Percentiles rank a stretch among this genome's conserved stretches.
Evolutionary conservation across 176 grass and related monocot genomes (phyloP).

Genomic region (Raddia distichophylla): DNA sequence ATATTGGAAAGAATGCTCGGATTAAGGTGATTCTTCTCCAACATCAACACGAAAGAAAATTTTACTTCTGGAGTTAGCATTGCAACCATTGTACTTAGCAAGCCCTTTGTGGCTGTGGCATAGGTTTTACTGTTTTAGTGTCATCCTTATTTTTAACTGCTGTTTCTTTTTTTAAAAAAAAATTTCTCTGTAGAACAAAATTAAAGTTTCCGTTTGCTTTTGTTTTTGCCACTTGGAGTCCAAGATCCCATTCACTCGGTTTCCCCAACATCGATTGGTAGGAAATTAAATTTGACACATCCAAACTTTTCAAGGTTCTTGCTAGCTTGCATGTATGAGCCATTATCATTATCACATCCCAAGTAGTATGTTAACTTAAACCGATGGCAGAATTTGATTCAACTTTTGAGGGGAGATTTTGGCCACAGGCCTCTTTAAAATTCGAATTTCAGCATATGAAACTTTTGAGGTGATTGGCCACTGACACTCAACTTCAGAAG

Average conservation of each 20-base stretch:
- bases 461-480: no score
- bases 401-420: background rate
- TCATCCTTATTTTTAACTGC: background rate
- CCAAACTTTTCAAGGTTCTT: slow-evolving; percentile 9
- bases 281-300: slow-evolving; percentile 17
- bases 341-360: background rate
- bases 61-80: slow-evolving; percentile 16
- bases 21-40: slow-evolving; percentile 48
- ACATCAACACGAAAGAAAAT: slow-evolving; percentile 24
- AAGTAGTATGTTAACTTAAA: background rate
- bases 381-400: background rate
- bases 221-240: background rate
- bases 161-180: slow-evolving; percentile 9
- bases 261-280: background rate
- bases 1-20: slow-evolving; percentile 77
- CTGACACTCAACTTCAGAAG: no score
- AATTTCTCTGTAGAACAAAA: background rate
- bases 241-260: background rate
- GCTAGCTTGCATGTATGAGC: background rate
- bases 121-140: slow-evolving; percentile 15
- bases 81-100: slow-evolving; percentile 25
- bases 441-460: no score
- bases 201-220: slow-evolving; percentile 9
- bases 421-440: no score
- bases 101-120: background rate